phyloP scores from a whole-genome alignment of 2,329 filamentous ascomycete species.

The Stagonosporopsis rhizophila region DNA sequence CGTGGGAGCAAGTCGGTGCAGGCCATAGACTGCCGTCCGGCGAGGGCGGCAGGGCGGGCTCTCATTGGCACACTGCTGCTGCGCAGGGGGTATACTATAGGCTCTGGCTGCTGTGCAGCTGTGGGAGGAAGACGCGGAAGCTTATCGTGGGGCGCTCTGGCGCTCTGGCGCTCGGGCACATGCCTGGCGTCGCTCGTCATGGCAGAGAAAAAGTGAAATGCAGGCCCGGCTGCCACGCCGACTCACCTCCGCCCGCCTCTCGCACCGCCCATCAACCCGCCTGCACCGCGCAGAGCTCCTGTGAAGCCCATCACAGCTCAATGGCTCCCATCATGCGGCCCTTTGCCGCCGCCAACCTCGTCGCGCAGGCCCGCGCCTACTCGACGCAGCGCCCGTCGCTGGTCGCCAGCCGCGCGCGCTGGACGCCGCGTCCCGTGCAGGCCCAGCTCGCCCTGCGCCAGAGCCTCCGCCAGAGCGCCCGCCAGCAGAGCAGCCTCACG shows the following conservation, averaged over 20 bases:
- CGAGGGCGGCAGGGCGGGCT: neutral
- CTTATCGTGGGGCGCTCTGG: conserved; percentile 14
- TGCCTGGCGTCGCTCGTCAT: conserved; percentile 30
- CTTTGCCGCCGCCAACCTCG: conserved; percentile 38
- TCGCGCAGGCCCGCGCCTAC: conserved; percentile 46
- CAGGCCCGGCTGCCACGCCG: neutral
- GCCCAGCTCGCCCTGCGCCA: conserved; percentile 47
- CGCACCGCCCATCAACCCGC: neutral
- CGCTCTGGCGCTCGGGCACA: conserved; percentile 2
- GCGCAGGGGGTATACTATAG: no score
- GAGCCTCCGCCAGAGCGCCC: conserved; percentile 46
- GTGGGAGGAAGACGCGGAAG: neutral
- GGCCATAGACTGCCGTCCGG: conserved; percentile 1
- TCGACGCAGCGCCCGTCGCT: conserved; percentile 44
- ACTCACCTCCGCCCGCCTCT: conserved; percentile 1
- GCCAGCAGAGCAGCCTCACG: conserved; percentile 42
- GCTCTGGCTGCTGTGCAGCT: no score
- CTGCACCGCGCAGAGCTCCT: conserved; percentile 13
- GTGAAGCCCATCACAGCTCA: conserved; percentile 22
- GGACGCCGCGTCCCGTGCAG: conserved; percentile 44
- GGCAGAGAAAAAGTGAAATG: conserved; percentile 37
- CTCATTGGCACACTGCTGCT: conserved; percentile 4
- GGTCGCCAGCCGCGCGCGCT: conserved; percentile 44
- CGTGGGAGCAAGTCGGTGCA: neutral
- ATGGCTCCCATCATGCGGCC: conserved; percentile 50